Evolutionary conservation across 2,329 filamentous ascomycete species (phyloP).

Genomic region (Phialophora verrucosa): DNA sequence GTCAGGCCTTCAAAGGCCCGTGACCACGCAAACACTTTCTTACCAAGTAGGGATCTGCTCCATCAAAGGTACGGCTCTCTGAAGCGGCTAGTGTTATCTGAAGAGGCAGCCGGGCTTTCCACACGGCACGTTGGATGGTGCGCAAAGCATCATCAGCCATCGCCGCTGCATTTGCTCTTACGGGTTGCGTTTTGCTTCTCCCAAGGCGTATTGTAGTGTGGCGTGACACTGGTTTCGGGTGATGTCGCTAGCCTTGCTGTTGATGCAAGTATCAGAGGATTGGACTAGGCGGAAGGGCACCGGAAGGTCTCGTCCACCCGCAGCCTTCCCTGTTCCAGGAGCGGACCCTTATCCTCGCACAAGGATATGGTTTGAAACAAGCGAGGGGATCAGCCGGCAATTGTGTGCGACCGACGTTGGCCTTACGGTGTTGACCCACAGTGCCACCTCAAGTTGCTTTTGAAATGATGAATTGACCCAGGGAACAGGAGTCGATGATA

Average conservation of each 20-base stretch:
- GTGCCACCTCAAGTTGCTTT: neutral
- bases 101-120: slow-evolving; percentile 65
- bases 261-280: neutral
- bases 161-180: slow-evolving; percentile 13
- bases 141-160: slow-evolving; percentile 26
- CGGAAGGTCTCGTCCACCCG: neutral
- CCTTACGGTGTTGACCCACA: neutral
- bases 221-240: slow-evolving; percentile 8
- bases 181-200: neutral
- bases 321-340: neutral
- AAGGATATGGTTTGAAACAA: neutral
- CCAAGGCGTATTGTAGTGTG: neutral
- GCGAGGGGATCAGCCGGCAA: neutral
- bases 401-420: neutral
- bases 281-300: neutral
- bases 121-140: slow-evolving; percentile 48
- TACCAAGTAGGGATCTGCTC: slow-evolving; percentile 66
- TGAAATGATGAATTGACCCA: neutral
- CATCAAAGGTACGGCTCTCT: slow-evolving; percentile 66
- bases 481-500: too few relatives aligned
- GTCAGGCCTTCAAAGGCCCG: neutral
- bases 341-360: neutral
- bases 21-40: slow-evolving; percentile 16
- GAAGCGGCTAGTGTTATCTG: slow-evolving; percentile 64
- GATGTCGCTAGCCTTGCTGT: slow-evolving; percentile 10